Evolutionary conservation across 2,329 filamentous ascomycete species (phyloP), one percentile per base, ranked within the genome.

Genomic region (Monosporascus sp.): DNA sequence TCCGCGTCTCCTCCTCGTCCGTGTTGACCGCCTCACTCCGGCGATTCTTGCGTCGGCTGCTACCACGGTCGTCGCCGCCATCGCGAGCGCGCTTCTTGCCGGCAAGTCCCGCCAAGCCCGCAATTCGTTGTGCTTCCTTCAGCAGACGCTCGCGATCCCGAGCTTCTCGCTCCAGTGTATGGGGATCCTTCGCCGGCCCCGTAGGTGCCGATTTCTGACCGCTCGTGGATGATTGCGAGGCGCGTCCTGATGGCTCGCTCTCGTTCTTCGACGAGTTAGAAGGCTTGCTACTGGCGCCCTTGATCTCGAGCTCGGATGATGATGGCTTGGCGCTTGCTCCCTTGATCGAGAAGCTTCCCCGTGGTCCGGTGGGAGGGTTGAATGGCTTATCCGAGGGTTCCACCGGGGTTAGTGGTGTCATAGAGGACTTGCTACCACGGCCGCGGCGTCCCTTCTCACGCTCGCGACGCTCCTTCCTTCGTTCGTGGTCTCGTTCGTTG

Each of bases 141-240:
- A 86, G 73, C 49, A 88, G 73, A 25, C 86, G 76, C 66, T 88
- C 84, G 46, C 84, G 77, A 62, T 86, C 80, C 17, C 84, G 74
- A 14, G 81, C 81, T 64, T 88, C 85, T 22, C 86, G 82, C 68
- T 90, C 86, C 0, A 85, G 73, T 1, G 86, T 85, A 67, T 89
- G 85, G n/a, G 82, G 77, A 58, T 88, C 83, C 54, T 74, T 76
- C 39, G 59, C 49, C 27, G 61, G 38, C 6, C 48, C 46, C 50
- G 52, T 41, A 48, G 57, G 25, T 49, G 47, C n/a, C 31, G 58
- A 48, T 54, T 66, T 62, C 51, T 61, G 44, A 49, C 56, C 59
- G 48, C 59, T 49, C 50, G 57, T 48, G 37, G 69, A 70, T 6
- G 68, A 61, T 52, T 72, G 68, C 4, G 72, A 73, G 44, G 65